These are phyloP conservation scores for Amaranthus tricolor DNA, from an alignment of 179 eudicot genomes.

Conservation along the genomic window DNA sequence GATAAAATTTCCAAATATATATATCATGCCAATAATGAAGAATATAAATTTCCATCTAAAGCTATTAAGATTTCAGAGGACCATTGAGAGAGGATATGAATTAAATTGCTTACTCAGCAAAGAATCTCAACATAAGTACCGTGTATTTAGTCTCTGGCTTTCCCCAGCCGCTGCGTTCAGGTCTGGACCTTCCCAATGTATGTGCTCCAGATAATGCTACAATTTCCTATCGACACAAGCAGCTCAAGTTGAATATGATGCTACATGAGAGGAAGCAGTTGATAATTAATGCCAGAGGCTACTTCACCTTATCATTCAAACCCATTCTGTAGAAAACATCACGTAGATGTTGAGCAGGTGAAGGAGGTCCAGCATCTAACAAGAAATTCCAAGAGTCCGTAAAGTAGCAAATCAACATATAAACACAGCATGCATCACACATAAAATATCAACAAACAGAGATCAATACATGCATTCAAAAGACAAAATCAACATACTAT, in stretches of 20 bases:
- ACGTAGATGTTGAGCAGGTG: constrained; percentile 92
- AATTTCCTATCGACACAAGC: constrained; percentile 59
- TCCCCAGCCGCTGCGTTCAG: constrained; percentile 99
- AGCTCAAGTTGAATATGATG: constrained; percentile 24
- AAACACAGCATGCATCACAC: constrained; percentile 2
- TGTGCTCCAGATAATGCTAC: constrained; percentile 96
- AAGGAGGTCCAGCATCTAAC: constrained; percentile 94
- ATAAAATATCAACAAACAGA: not conserved
- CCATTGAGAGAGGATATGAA: not conserved
- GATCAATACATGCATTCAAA: not conserved
- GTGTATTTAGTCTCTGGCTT: constrained; percentile 95
- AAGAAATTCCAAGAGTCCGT: constrained; percentile 18
- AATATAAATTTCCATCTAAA: not conserved
- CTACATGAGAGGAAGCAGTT: constrained; percentile 6
- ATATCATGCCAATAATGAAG: not conserved
- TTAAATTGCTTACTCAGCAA: not conserved
- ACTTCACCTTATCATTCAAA: constrained; percentile 72
- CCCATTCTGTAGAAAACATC: constrained; percentile 96
- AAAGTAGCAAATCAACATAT: not conserved
- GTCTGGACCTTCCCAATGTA: constrained; percentile 92
- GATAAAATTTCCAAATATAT: not conserved
- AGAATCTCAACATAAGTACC: constrained; percentile 38
- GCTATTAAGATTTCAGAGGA: not conserved
- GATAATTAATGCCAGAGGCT: constrained; percentile 1
- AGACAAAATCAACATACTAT: not conserved